These are phyloP conservation scores for Phytophthora uliginosa DNA, from an alignment of 352 stramenopile genomes.

Conservation along the genomic window DNA sequence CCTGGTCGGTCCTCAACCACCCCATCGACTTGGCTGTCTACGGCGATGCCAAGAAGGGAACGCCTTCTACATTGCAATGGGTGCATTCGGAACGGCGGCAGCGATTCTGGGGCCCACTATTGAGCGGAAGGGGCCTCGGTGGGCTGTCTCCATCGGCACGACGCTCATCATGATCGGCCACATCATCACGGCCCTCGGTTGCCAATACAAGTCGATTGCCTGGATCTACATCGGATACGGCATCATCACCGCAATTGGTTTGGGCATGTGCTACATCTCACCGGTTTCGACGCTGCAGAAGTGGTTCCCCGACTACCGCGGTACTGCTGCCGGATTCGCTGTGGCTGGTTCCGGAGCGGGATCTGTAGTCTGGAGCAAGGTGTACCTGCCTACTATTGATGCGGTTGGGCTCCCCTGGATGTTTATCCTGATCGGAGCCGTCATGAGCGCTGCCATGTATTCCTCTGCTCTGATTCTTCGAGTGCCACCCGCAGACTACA, in stretches of 20 bases:
- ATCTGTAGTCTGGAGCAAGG: slow-evolving; percentile 72
- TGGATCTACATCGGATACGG: slow-evolving; percentile 77
- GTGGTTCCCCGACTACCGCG: slow-evolving; percentile 83
- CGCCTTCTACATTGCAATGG: slow-evolving; percentile 76
- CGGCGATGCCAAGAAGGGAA: slow-evolving; percentile 60
- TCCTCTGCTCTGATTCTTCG: slow-evolving; percentile 57
- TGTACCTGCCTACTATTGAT: slow-evolving; percentile 58
- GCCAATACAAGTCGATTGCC: slow-evolving; percentile 64
- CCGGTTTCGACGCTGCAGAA: slow-evolving; percentile 74
- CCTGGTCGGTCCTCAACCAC: slow-evolving; percentile 79
- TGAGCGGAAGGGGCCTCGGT: slow-evolving; percentile 62
- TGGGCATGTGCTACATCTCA: slow-evolving; percentile 77
- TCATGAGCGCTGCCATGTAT: slow-evolving; percentile 54
- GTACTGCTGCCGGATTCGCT: slow-evolving; percentile 70
- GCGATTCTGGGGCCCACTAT: slow-evolving; percentile 70
- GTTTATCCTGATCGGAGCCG: slow-evolving; percentile 59
- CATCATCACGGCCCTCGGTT: slow-evolving; percentile 61
- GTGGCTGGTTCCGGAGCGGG: slow-evolving; percentile 68
- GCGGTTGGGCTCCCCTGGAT: slow-evolving; percentile 55
- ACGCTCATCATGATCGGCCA: slow-evolving; percentile 60
- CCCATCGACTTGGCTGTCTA: slow-evolving; percentile 68
- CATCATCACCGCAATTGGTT: slow-evolving; percentile 67
- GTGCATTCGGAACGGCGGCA: slow-evolving; percentile 62
- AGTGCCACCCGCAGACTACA: slow-evolving; percentile 55
- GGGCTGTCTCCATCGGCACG: slow-evolving; percentile 55